Base-by-base conservation (phyloP, 805 yeast species). In the Zygosaccharomyces bailii region DNA sequence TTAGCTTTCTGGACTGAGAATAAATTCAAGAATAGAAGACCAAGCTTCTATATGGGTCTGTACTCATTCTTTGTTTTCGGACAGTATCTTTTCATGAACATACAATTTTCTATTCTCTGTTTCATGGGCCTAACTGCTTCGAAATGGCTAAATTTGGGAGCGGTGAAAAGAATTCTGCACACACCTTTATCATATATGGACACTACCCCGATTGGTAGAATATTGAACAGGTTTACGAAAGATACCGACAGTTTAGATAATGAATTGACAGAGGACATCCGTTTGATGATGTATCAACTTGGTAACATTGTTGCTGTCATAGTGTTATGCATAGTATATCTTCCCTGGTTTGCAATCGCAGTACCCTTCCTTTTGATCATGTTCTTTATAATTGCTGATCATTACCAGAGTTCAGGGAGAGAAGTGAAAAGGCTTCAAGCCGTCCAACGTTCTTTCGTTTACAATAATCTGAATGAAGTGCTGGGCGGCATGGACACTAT, bases 131-230 rank as follows among this genome's bases (percentile, higher is more conserved):
- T 73, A 44, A 62, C 75, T 44, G 79, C 89, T 2, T 71, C 86
- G 4, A 75, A 70, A 43, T 61, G 57, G 33, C 70, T 88, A 57
- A 87, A 86, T 55, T 66, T 82, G 27, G 53, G 55, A 36, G 89
- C 95, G 3, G 72, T 82, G 24, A 65, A 74, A 34, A 74, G 73
- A 34, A 70, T 88, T 13, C 66, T 88, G 48, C 82, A 81, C 49
- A 82, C 93, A 1, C 95, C 95, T 33, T 85, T 86, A 91, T 67
- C 83, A 0, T 88, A 76, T 58, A 77, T 87, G 70, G 96, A 88
- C 61, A 80, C 88, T 4, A 84, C 95, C 0, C 96, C 96, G 2
- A 71, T 86, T 65, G 96, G 96, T 3, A 76, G 96, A 56, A 82
- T 88, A 47, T 70, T 88, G 58, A 88, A 86, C 65, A 71, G 96